Evolutionary conservation across 2,329 filamentous ascomycete genomes (phyloP).

Genomic region (Exophiala sp.): DNA sequence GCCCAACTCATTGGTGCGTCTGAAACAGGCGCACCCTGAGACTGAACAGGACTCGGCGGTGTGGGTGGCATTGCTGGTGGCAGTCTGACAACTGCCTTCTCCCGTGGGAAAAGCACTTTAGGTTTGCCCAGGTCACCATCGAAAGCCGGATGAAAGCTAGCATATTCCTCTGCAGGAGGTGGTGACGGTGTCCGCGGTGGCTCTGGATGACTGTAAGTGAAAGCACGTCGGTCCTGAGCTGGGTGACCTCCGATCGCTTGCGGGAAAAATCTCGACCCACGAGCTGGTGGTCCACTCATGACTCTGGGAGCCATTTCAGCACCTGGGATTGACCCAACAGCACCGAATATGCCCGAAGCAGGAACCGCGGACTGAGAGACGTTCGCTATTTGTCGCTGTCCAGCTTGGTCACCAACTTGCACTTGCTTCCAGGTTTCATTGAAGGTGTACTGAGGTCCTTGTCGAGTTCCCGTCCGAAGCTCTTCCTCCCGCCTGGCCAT

Average conservation of each 20-base stretch:
- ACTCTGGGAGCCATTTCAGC: conserved; percentile 36
- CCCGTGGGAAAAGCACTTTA: conserved; percentile 55
- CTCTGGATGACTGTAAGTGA: conserved; percentile 34
- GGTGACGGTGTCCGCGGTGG: conserved; percentile 45
- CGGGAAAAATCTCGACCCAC: conserved; percentile 50
- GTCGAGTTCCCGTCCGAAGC: conserved; percentile 31
- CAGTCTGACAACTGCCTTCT: conserved; percentile 74
- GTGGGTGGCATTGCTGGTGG: conserved; percentile 43
- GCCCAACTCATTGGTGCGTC: conserved; percentile 36
- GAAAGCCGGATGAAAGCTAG: conserved; percentile 55
- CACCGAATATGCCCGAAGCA: conserved; percentile 37
- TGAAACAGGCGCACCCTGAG: conserved; percentile 27
- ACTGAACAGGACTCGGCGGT: conserved; percentile 23
- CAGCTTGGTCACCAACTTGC: conserved; percentile 39
- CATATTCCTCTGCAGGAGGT: conserved; percentile 56
- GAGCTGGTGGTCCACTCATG: conserved; percentile 35
- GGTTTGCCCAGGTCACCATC: conserved; percentile 50
- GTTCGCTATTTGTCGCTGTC: conserved; percentile 38
- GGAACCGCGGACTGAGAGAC: conserved; percentile 37
- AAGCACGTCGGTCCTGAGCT: conserved; percentile 34
- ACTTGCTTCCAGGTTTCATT: conserved; percentile 48
- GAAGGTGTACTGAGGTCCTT: conserved; percentile 37
- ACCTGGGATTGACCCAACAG: conserved; percentile 35
- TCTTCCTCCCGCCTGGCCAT: conserved; percentile 39
- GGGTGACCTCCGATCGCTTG: conserved; percentile 14